These are phyloP conservation scores for Yamadazyma songkhlaensis DNA, from an alignment of 1,139 yeast genomes.

Conservation along the genomic window DNA sequence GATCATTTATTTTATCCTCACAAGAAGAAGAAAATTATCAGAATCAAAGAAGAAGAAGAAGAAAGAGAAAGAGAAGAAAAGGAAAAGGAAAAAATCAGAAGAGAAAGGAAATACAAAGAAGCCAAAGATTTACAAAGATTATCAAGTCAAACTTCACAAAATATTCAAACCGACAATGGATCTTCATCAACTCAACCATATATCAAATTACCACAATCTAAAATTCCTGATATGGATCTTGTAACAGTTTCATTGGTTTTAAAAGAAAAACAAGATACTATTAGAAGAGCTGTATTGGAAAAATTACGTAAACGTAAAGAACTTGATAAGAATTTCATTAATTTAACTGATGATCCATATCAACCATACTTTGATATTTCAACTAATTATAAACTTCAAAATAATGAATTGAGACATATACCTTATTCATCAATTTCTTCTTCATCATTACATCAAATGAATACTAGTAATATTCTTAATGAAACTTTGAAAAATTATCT, in stretches of 20 bases:
- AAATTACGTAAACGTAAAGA: conserved; percentile 72
- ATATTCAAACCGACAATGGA: conserved; percentile 10
- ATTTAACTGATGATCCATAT: conserved; percentile 86
- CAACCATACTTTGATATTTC: conserved; percentile 81
- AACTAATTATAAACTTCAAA: conserved; percentile 44
- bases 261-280: conserved; percentile 73
- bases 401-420: conserved; percentile 59
- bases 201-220: conserved; percentile 83
- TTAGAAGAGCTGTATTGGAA: conserved; percentile 78
- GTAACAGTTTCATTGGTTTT: conserved; percentile 77
- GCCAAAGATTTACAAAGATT: conserved; percentile 1
- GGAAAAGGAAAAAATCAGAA: conserved; percentile 22
- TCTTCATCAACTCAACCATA: conserved; percentile 64
- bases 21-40: conserved; percentile 63
- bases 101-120: conserved; percentile 20
- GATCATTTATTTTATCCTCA: conserved; percentile 82
- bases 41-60: conserved; percentile 37
- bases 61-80: conserved; percentile 30
- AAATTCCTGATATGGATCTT: conserved; percentile 89
- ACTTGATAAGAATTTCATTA: conserved; percentile 72
- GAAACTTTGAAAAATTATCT: conserved; percentile 38
- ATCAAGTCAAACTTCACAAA: conserved; percentile 46
- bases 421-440: conserved; percentile 80
- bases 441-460: conserved; percentile 68
- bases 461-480: conserved; percentile 54